Evolutionary conservation across 2,329 filamentous ascomycete species (phyloP), one percentile per base, ranked within the genome.

Genomic region (Colletotrichum tabaci): DNA sequence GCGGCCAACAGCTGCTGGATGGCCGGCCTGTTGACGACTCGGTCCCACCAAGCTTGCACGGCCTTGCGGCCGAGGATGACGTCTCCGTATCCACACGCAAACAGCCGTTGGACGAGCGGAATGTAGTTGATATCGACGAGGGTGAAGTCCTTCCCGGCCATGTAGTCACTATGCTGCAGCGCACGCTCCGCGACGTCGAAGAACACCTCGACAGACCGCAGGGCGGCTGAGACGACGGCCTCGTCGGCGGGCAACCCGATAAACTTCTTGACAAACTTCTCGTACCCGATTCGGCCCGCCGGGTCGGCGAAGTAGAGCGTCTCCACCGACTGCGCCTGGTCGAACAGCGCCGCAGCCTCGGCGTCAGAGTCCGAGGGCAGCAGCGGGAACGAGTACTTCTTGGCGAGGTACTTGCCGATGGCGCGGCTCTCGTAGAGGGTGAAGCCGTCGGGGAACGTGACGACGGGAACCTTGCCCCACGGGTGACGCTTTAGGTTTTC

Each of bases 61-160:
- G 78, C 79, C 74, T 79, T 70, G 61, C 82, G 81, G 70, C 77
- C 76, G 50, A 74, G 42, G 67, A 85, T 74, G 35, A 83, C 12
- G 63, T 84, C 79, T 74, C 76, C 79, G 40, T 82, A 81, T 18
- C 83, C 83, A 67, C 79, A 80, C 9, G 77, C 81, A 69, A 85
- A 81, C 70, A 86, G 79, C 73, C 82, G 82, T 67, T 80, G 79
- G 18, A 86, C 79, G 71, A 84, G 73, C 6, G 84, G 84, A 75
- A 86, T 83, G 73, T 87, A 86, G 78, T 83, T 84, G 73, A 87
- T 84, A 76, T 87, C 85, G 49, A 78, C 76, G 15, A 86, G 80
- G 42, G 81, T 83, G 73, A 85, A 86, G 13, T 80, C 68, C 5
- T 81, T 76, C 64, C 84, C 84, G 55, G 83, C 84, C 83, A 86